These are phyloP conservation scores for Talaromyces sp. DNA, from an alignment of 2,329 filamentous ascomycete species.

Conservation along the genomic window DNA sequence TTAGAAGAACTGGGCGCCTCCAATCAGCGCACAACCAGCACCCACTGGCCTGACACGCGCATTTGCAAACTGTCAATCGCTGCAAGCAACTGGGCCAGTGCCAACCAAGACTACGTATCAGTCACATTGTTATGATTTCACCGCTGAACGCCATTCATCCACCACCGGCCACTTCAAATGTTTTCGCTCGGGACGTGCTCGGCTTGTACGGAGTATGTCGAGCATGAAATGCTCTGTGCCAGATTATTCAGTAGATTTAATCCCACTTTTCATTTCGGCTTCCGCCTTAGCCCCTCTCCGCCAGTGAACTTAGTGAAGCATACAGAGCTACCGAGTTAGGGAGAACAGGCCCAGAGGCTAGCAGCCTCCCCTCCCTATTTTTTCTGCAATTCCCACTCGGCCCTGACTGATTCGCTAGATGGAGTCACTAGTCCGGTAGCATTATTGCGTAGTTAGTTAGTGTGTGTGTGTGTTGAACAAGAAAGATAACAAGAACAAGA, in stretches of 20 bases:
- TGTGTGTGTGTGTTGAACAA: not conserved
- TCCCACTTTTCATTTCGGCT: conserved; percentile 3
- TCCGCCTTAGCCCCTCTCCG: not conserved
- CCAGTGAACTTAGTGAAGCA: not conserved
- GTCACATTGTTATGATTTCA: not conserved
- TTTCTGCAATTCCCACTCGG: not conserved
- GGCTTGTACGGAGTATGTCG: too few relatives aligned
- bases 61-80: not conserved
- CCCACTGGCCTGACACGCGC: not conserved
- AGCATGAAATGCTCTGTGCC: too few relatives aligned
- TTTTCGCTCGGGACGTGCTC: too few relatives aligned
- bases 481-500: not conserved
- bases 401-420: not conserved
- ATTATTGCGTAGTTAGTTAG: not conserved
- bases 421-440: not conserved
- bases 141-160: not conserved
- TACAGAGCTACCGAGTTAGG: not conserved
- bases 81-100: not conserved
- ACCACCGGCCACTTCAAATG: too few relatives aligned
- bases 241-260: too few relatives aligned
- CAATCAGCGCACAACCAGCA: not conserved
- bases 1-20: not conserved
- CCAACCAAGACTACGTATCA: not conserved
- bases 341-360: too few relatives aligned
- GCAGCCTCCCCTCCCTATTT: not conserved